These are phyloP conservation scores for Apophysomyces variabilis DNA, from an alignment of 371 early-diverging fungal species.

Conservation along the genomic window DNA sequence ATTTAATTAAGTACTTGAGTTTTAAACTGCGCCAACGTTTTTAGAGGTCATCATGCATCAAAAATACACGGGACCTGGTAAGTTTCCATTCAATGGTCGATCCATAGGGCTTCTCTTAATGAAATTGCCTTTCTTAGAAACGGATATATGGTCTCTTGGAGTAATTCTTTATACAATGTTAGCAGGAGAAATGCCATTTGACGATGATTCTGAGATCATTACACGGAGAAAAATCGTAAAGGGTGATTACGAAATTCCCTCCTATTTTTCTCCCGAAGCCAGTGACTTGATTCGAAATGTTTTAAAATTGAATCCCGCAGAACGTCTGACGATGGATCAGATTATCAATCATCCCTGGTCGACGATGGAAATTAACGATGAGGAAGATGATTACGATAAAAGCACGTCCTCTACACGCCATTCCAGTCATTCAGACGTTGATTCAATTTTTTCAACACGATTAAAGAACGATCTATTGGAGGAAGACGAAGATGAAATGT, in stretches of 20 bases:
- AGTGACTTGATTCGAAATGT: conserved; percentile 59
- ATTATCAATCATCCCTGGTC: conserved; percentile 80
- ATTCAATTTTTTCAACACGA: conserved; percentile 31
- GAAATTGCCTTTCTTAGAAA: conserved; percentile 47
- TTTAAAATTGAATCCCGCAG: conserved; percentile 66
- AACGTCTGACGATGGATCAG: conserved; percentile 67
- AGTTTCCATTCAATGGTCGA: conserved; percentile 14
- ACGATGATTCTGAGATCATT: conserved; percentile 76
- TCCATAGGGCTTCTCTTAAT: background rate
- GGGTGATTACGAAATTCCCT: conserved; percentile 75
- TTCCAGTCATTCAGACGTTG: conserved; percentile 34
- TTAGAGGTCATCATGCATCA: conserved; percentile 74
- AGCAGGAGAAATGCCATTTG: conserved; percentile 86
- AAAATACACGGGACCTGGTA: conserved; percentile 80
- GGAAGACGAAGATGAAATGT: conserved; percentile 27
- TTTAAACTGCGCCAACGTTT: conserved; percentile 5
- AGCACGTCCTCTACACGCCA: conserved; percentile 31
- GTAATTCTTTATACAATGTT: conserved; percentile 82
- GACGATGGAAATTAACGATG: conserved; percentile 28
- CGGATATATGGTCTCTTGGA: conserved; percentile 89
- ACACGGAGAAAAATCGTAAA: conserved; percentile 75
- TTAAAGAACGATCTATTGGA: conserved; percentile 16
- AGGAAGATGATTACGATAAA: conserved; percentile 35
- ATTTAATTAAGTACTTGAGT: conserved; percentile 9
- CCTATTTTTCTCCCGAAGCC: conserved; percentile 56